Base-by-base conservation (phyloP, 306 rosid genomes). In the Glycine latifolia region DNA sequence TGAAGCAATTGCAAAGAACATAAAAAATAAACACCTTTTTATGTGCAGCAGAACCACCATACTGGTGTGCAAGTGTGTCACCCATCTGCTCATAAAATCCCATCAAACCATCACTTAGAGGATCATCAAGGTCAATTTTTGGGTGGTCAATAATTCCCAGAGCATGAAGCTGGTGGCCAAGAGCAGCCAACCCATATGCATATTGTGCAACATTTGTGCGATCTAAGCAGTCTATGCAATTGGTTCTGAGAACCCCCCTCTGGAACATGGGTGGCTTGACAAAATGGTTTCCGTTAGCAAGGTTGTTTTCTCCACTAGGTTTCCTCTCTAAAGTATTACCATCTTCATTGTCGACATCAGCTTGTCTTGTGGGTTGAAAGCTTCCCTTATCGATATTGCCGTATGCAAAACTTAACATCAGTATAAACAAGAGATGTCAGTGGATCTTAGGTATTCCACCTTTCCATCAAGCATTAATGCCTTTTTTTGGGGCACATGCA, bases 1-100 rank as follows among this genome's bases (percentile, higher is more conserved):
- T 35, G 50, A 82, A 82, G 65, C 37, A 55, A 75, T 16, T 31
- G 61, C 62, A 56, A 58, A 54, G 43, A 63, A 37, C 54, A 58
- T 35, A 46, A 8, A 41, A 68, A 59, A 63, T 65, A 75, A 53
- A 78, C 77, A 93, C 97, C 96, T 93, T 93, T 55, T 93, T 93
- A 83, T 93, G 97, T 16, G 97, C 97, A 67, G 96, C 91, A 79
- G 97, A 93, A 59, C 97, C 97, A 13, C 97, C 97, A 76, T 93
- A 93, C 47, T 93, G 96, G n/a, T 89, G 78, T 83, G 97, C 95
- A 56, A 93, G 94, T 35, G 87, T 87, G 81, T 93, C 96, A 53
- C 97, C 97, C 97, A 93, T 93, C 71, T 58, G 79, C 87, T 93
- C 97, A 69, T 93, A 93, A 61, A 88, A 70, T 72, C 73, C 79